Conservation (phyloP, 2,329 filamentous ascomycete species). For the Macrophomina tecta region DNA sequence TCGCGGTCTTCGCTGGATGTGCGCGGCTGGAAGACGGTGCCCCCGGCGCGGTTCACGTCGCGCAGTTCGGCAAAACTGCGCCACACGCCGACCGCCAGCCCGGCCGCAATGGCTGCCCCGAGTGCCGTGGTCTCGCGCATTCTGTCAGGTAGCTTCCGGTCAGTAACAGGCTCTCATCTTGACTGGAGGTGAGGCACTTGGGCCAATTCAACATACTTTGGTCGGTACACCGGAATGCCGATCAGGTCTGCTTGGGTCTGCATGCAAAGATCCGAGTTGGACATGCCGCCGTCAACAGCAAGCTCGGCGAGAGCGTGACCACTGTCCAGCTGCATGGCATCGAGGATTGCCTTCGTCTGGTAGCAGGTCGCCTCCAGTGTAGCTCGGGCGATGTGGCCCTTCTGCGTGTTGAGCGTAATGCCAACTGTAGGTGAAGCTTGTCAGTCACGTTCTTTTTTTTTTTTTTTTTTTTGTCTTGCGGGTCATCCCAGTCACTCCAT, state of each 20-base stretch:
- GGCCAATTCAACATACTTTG: background rate
- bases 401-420: slow-evolving; percentile 78
- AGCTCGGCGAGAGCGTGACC: slow-evolving; percentile 71
- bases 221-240: slow-evolving; percentile 76
- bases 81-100: slow-evolving; percentile 77
- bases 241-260: slow-evolving; percentile 82
- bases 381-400: slow-evolving; percentile 82
- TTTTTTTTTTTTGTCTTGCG: background rate
- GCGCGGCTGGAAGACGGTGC: slow-evolving; percentile 69
- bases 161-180: background rate
- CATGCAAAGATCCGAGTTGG: slow-evolving; percentile 83
- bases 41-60: slow-evolving; percentile 68
- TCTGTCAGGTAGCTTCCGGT: slow-evolving; percentile 47
- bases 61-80: slow-evolving; percentile 71
- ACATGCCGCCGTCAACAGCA: slow-evolving; percentile 83
- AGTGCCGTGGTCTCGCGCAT: slow-evolving; percentile 88
- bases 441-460: background rate
- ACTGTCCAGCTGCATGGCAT: slow-evolving; percentile 83
- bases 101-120: slow-evolving; percentile 82
- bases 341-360: slow-evolving; percentile 83
- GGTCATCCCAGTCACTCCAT: background rate
- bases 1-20: slow-evolving; percentile 60
- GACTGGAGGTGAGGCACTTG: background rate
- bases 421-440: slow-evolving; percentile 63
- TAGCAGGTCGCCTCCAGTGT: slow-evolving; percentile 86